These are phyloP conservation scores for Talinum fruticosum DNA, from an alignment of 148 eudicot species.

Conservation along the genomic window DNA sequence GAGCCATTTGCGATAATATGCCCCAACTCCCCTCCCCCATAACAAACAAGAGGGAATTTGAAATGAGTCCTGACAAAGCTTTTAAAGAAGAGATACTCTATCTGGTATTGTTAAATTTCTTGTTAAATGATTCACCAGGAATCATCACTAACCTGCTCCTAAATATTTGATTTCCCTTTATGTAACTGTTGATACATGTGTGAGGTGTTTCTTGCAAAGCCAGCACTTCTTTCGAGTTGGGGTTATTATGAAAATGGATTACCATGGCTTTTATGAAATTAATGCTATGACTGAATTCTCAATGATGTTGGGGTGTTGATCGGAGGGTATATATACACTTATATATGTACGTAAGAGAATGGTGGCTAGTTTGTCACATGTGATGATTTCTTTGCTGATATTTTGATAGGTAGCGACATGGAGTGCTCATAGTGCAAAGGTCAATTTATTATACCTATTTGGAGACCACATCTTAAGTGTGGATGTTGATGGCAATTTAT, in stretches of 20 bases:
- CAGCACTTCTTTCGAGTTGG: not conserved
- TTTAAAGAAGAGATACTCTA: not conserved
- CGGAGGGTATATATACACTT: not conserved
- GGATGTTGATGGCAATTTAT: constrained; percentile 69
- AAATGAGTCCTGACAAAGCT: not conserved
- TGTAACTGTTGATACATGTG: not conserved
- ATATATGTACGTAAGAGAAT: not conserved
- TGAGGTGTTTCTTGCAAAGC: not conserved
- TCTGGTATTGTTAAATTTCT: not conserved
- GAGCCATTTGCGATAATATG: not conserved
- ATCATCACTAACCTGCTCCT: not conserved
- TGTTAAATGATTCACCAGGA: not conserved
- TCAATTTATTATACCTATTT: constrained; percentile 68
- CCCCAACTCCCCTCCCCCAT: not conserved
- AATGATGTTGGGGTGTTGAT: too few relatives aligned
- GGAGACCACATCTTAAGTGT: constrained; percentile 92
- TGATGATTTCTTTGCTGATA: not conserved
- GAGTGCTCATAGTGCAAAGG: constrained; percentile 71
- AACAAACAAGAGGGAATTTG: not conserved
- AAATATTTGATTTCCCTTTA: not conserved
- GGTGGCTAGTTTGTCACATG: not conserved
- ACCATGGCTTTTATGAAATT: not conserved
- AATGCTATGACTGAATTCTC: too few relatives aligned
- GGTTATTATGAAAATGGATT: not conserved
- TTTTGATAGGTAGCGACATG: constrained; percentile 82